A percentile compares a stretch with the other conserved stretches of the same genome.
phyloP scores from a whole-genome alignment of 2,329 filamentous ascomycete genomes.

The Stagonosporopsis cucurbitacearum region DNA sequence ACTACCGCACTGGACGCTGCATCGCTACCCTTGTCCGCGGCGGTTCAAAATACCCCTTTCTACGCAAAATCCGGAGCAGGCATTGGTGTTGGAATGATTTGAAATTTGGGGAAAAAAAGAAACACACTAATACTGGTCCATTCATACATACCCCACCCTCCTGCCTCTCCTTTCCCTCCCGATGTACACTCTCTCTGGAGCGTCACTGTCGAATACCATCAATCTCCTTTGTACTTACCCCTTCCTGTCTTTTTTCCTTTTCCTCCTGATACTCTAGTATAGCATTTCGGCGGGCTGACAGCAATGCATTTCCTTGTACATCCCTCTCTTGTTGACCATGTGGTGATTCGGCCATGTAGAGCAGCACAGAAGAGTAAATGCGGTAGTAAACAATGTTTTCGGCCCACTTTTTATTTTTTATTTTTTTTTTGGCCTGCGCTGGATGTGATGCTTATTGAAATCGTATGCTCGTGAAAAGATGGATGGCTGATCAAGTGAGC shows the following conservation, averaged over 20 bases:
- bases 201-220: slow-evolving; percentile 31
- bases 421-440: no score
- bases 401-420: no score
- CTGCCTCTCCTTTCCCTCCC: slow-evolving; percentile 26
- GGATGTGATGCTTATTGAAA: no score
- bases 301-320: slow-evolving; percentile 24
- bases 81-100: slow-evolving; percentile 21
- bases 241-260: slow-evolving; percentile 31
- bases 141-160: slow-evolving; percentile 36
- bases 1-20: neutral
- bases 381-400: no score
- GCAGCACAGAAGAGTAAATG: slow-evolving; percentile 4
- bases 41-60: slow-evolving; percentile 19
- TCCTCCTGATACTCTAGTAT: slow-evolving; percentile 41
- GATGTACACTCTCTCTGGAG: slow-evolving; percentile 17
- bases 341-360: slow-evolving; percentile 16
- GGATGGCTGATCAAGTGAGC: no score
- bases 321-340: slow-evolving; percentile 16
- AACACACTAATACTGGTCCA: slow-evolving; percentile 41
- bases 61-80: slow-evolving; percentile 19
- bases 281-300: slow-evolving; percentile 38
- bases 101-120: slow-evolving; percentile 28
- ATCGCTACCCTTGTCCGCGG: slow-evolving; percentile 1
- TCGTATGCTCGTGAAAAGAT: no score
- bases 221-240: slow-evolving; percentile 43